A percentile compares a stretch with the other conserved stretches of the same genome.
Evolutionary conservation across 1,139 yeast species (phyloP).

Genomic region (Diutina sp.): DNA sequence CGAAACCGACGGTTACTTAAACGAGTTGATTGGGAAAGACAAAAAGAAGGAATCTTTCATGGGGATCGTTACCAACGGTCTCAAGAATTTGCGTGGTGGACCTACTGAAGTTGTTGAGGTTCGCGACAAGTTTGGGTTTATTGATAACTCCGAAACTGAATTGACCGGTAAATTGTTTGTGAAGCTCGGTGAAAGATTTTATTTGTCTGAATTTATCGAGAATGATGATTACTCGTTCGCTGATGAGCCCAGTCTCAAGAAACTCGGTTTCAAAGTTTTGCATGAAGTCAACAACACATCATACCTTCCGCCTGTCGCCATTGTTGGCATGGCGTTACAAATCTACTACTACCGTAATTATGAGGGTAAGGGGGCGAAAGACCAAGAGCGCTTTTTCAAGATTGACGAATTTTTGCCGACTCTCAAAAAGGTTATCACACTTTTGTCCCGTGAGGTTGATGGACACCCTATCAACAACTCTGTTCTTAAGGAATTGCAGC

Average conservation of each 20-base stretch:
- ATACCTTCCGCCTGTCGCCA: slow-evolving; percentile 24
- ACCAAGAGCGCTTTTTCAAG: slow-evolving; percentile 7
- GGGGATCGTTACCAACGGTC: slow-evolving; percentile 24
- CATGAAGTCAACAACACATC: slow-evolving; percentile 27
- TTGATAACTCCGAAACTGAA: slow-evolving; percentile 15
- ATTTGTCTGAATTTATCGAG: slow-evolving; percentile 14
- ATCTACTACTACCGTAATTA: slow-evolving; percentile 17
- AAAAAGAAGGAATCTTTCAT: slow-evolving; percentile 36
- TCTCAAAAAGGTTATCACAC: slow-evolving; percentile 13
- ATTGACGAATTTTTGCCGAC: slow-evolving; percentile 18
- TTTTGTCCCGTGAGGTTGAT: slow-evolving; percentile 13
- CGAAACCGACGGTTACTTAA: slow-evolving; percentile 50
- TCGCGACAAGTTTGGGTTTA: slow-evolving; percentile 10
- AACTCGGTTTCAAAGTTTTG: slow-evolving; percentile 27
- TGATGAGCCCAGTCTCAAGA: slow-evolving; percentile 17
- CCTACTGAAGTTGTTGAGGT: slow-evolving; percentile 7
- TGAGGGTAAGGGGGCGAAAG: slow-evolving; percentile 5
- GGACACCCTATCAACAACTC: slow-evolving; percentile 6
- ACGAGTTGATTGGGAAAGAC: slow-evolving; percentile 48
- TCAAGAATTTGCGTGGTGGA: slow-evolving; percentile 13
- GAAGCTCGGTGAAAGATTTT: slow-evolving; percentile 23
- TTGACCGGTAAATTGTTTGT: slow-evolving; percentile 29
- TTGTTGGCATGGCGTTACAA: slow-evolving; percentile 24
- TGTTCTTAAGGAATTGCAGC: slow-evolving; percentile 7
- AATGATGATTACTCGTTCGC: slow-evolving; percentile 4